Percentiles rank a stretch among this genome's conserved stretches.
phyloP scores from a whole-genome alignment of 2,329 filamentous ascomycete genomes.

The Sphaerulina populicola region DNA sequence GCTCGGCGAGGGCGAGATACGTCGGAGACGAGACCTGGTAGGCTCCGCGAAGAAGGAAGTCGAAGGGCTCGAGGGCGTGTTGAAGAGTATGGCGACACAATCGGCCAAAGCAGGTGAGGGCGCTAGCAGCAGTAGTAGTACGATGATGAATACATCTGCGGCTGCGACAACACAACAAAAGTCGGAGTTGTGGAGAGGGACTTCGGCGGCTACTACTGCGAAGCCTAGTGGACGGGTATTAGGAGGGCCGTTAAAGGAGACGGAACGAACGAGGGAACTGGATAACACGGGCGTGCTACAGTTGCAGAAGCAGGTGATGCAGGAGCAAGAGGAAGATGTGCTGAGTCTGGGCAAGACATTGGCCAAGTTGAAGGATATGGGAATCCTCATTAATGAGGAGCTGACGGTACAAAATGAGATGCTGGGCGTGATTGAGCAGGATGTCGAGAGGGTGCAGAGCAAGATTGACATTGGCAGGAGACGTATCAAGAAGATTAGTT shows the following conservation, averaged over 20 bases:
- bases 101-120: constrained; percentile 27
- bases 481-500: constrained; percentile 55
- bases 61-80: constrained; percentile 65
- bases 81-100: constrained; percentile 54
- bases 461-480: constrained; percentile 70
- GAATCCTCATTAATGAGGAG: constrained; percentile 65
- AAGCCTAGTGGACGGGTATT: constrained; percentile 55
- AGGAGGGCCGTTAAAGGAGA: constrained; percentile 62
- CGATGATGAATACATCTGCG: constrained; percentile 21
- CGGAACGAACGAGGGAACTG: constrained; percentile 64
- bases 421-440: constrained; percentile 58
- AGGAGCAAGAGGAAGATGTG: constrained; percentile 66
- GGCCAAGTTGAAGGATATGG: constrained; percentile 66
- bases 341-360: constrained; percentile 61
- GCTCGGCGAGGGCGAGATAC: constrained; percentile 66
- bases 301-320: constrained; percentile 65
- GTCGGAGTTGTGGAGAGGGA: constrained; percentile 30
- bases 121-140: constrained; percentile 8
- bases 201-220: constrained; percentile 14
- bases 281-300: constrained; percentile 68
- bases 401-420: constrained; percentile 63
- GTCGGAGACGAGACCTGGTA: constrained; percentile 62
- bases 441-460: constrained; percentile 55
- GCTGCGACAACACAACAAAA: constrained; percentile 33
- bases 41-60: constrained; percentile 62